Percentiles rank a stretch among this genome's conserved stretches.
Evolutionary conservation across 23 red algal species (phyloP).

Genomic region (Gracilariopsis chorda): DNA sequence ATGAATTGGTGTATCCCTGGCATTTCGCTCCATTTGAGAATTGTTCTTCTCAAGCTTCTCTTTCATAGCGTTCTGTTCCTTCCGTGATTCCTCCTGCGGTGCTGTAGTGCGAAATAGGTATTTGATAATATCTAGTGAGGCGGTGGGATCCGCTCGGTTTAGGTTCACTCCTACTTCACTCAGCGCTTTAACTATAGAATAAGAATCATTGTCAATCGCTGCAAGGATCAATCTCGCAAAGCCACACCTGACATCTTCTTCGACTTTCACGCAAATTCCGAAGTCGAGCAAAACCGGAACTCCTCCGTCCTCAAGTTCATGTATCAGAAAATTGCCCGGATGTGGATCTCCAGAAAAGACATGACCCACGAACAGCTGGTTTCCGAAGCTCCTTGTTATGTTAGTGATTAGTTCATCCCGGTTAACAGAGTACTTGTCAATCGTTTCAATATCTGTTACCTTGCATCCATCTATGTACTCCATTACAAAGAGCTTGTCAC

Average conservation of each 20-base stretch:
- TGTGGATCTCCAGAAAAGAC: slow-evolving; percentile 85
- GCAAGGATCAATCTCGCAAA: slow-evolving; percentile 73
- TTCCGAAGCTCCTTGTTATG: slow-evolving; percentile 65
- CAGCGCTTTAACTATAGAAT: slow-evolving; percentile 56
- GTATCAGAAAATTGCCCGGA: slow-evolving; percentile 80
- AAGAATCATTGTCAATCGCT: slow-evolving; percentile 71
- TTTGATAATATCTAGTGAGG: slow-evolving; percentile 60
- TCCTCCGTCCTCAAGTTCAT: neutral
- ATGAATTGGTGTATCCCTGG: slow-evolving; percentile 5
- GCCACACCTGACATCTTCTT: slow-evolving; percentile 38
- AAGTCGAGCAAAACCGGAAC: slow-evolving; percentile 83
- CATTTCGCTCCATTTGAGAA: neutral
- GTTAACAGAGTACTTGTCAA: slow-evolving; percentile 39
- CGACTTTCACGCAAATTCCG: slow-evolving; percentile 55
- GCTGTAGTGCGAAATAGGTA: slow-evolving; percentile 73
- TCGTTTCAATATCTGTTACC: slow-evolving; percentile 17
- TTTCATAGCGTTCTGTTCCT: slow-evolving; percentile 11
- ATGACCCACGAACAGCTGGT: slow-evolving; percentile 61
- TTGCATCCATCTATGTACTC: slow-evolving; percentile 69
- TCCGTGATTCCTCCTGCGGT: slow-evolving; percentile 12
- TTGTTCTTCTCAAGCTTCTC: slow-evolving; percentile 1
- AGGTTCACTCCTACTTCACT: slow-evolving; percentile 68
- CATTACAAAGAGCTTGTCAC: slow-evolving; percentile 74
- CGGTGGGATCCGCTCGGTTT: slow-evolving; percentile 54
- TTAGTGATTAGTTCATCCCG: slow-evolving; percentile 47